Evolutionary conservation across 73 alveolate species (phyloP).

Genomic region (Paraurostyla sp.): DNA sequence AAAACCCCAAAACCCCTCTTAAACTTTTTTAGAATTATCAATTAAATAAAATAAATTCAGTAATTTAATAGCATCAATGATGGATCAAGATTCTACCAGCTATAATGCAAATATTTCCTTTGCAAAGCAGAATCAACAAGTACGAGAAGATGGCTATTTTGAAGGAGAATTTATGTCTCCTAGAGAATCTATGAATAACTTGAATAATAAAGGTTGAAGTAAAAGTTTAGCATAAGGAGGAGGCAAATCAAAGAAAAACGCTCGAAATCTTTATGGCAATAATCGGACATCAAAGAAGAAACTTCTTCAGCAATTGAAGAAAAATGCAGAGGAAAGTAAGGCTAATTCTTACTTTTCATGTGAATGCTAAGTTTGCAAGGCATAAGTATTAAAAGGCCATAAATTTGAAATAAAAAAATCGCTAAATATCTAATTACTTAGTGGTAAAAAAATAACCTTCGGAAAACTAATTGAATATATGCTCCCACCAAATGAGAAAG

Average conservation of each 20-base stretch:
- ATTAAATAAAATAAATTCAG: no score
- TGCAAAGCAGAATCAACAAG: no score
- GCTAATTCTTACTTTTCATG: constrained; percentile 63
- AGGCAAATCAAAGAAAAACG: background rate
- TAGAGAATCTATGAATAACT: constrained; percentile 20
- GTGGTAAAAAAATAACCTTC: constrained; percentile 11
- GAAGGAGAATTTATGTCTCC: constrained; percentile 10
- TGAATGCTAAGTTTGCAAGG: constrained; percentile 50
- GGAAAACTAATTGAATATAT: constrained; percentile 54
- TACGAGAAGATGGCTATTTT: no score
- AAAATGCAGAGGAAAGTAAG: constrained; percentile 46
- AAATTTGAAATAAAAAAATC: constrained; percentile 2
- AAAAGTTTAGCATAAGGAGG: constrained; percentile 5
- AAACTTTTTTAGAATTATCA: no score
- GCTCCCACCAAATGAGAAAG: constrained; percentile 50
- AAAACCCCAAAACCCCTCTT: no score
- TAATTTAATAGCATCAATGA: no score
- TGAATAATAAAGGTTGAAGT: background rate
- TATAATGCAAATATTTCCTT: no score
- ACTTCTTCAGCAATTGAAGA: background rate
- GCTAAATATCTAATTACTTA: background rate
- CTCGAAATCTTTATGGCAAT: constrained; percentile 2
- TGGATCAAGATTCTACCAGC: no score
- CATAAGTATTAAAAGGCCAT: constrained; percentile 32
- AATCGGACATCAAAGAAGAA: background rate